phyloP scores from a whole-genome alignment of 2,329 filamentous ascomycete genomes.

The Talaromyces sp. region DNA sequence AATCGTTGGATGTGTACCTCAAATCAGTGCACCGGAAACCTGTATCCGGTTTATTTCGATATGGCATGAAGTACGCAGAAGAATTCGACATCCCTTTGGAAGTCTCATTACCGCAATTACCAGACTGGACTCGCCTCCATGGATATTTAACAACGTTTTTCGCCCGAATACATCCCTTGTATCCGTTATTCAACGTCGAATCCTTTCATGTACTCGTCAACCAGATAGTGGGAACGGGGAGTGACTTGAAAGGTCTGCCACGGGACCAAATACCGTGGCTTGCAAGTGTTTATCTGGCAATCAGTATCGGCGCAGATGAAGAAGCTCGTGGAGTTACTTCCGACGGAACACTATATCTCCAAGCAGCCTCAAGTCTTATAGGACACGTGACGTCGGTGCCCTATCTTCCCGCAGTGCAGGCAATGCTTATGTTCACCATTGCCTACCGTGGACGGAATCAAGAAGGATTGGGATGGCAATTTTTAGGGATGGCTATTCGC shows the following conservation, averaged over 20 bases:
- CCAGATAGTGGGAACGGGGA: neutral
- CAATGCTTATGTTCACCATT: slow-evolving; percentile 16
- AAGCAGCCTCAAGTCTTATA: slow-evolving; percentile 10
- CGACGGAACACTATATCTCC: slow-evolving; percentile 10
- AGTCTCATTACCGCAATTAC: slow-evolving; percentile 12
- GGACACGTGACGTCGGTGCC: slow-evolving; percentile 13
- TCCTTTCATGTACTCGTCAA: neutral
- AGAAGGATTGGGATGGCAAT: slow-evolving; percentile 13
- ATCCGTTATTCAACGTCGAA: slow-evolving; percentile 12
- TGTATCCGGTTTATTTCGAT: slow-evolving; percentile 10
- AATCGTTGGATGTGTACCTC: slow-evolving; percentile 11
- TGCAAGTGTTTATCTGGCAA: slow-evolving; percentile 9
- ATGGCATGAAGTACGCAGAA: slow-evolving; percentile 12
- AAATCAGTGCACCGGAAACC: slow-evolving; percentile 13
- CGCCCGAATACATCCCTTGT: slow-evolving; percentile 9
- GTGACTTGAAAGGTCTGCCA: slow-evolving; percentile 1
- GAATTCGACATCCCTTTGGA: slow-evolving; percentile 13
- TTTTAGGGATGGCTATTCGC: slow-evolving; percentile 10
- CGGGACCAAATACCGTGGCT: slow-evolving; percentile 14
- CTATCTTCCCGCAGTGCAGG: slow-evolving; percentile 13
- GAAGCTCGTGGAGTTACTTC: neutral
- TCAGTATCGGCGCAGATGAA: slow-evolving; percentile 12
- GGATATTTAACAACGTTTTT: slow-evolving; percentile 5
- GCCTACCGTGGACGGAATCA: slow-evolving; percentile 10
- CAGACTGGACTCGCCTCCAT: neutral